Evolutionary conservation across 108 stramenopile genomes (phyloP).

Genomic region (Discostella pseudostelligera): DNA sequence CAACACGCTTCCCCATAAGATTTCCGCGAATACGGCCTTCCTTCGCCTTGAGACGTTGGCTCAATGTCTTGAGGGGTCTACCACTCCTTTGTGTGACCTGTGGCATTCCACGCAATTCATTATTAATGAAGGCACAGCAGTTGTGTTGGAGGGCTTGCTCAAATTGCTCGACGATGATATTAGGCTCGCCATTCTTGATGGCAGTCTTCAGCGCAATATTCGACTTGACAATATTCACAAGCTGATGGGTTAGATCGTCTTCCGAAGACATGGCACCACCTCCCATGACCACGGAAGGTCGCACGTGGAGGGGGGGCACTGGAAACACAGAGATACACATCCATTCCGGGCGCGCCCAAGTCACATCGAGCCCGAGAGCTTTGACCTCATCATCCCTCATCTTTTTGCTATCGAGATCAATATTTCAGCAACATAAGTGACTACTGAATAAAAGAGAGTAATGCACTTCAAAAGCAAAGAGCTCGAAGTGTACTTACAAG

Average conservation of each 20-base stretch:
- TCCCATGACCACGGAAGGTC: slow-evolving; percentile 87
- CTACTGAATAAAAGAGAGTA: slow-evolving; percentile 4
- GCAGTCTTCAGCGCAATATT: slow-evolving; percentile 91
- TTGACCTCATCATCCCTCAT: slow-evolving; percentile 92
- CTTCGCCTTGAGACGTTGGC: slow-evolving; percentile 95
- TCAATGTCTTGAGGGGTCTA: slow-evolving; percentile 95
- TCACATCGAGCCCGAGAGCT: slow-evolving; percentile 88
- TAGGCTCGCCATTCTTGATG: slow-evolving; percentile 88
- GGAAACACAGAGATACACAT: slow-evolving; percentile 94
- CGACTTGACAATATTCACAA: slow-evolving; percentile 94
- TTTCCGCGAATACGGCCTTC: slow-evolving; percentile 99
- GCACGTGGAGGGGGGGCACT: slow-evolving; percentile 98
- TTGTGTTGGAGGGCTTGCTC: slow-evolving; percentile 97
- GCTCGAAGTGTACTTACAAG: slow-evolving; percentile 47
- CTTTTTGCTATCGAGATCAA: slow-evolving; percentile 49
- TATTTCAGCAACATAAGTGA: neutral
- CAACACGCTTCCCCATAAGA: slow-evolving; percentile 99
- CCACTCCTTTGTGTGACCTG: slow-evolving; percentile 95
- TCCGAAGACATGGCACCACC: slow-evolving; percentile 80
- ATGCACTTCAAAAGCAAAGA: neutral
- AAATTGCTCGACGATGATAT: slow-evolving; percentile 93
- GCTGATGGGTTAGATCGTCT: slow-evolving; percentile 97
- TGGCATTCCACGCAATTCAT: slow-evolving; percentile 88
- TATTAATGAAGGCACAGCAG: slow-evolving; percentile 91
- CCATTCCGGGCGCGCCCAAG: slow-evolving; percentile 96